Base-by-base conservation (phyloP, 2,329 filamentous ascomycete species). In the Pseudonectria buxi region DNA sequence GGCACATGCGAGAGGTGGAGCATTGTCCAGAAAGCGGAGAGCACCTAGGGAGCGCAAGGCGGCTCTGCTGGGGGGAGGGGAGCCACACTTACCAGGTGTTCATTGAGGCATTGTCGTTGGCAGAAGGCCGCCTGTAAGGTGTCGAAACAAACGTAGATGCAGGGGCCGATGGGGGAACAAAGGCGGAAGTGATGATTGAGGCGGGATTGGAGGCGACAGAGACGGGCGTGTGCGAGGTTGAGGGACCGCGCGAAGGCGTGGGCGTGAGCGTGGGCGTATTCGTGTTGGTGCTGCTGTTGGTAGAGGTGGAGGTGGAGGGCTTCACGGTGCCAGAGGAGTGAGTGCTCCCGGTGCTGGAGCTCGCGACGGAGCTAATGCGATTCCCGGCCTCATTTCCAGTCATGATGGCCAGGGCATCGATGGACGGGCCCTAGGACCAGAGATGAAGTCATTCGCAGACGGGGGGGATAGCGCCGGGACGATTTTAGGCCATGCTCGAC, bases 241-340 rank as follows among this genome's bases (percentile, higher is more conserved):
- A 50, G 51, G 22, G 44, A 43, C n/a, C 39, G 9, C 18, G 18
- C 18, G 18, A 22, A 9, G 18, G 18, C 47, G 33, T 40, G 41
- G 34, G 43, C 48, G 33, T 41, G 40, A 22, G 40, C 37, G 22
- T 39, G 40, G 31, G 63, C 57, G 26, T 55, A 51, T 6, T 5
- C 5, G 18, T 22, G 9, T 6, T 5, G 18, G 18, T 22, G 9
- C 5, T 5, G 5, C 5, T 22, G 18, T 5, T 9, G 18, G 18
- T 22, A 22, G 18, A 22, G 36, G 56, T 51, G 40, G 48, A 56
- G 40, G 51, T 55, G 33, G 59, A 61, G 26, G 69, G 69, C 61
- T 71, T 78, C 47, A 79, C 65, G 26, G 83, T 87, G 53, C 77
- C 73, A 54, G 71, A 73, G 43, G 81, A 84, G 51, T 74, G 73